A percentile compares a stretch with the other conserved stretches of the same genome.
Evolutionary conservation across 805 yeast species (phyloP).

Genomic region (Cyberlindnera americana): DNA sequence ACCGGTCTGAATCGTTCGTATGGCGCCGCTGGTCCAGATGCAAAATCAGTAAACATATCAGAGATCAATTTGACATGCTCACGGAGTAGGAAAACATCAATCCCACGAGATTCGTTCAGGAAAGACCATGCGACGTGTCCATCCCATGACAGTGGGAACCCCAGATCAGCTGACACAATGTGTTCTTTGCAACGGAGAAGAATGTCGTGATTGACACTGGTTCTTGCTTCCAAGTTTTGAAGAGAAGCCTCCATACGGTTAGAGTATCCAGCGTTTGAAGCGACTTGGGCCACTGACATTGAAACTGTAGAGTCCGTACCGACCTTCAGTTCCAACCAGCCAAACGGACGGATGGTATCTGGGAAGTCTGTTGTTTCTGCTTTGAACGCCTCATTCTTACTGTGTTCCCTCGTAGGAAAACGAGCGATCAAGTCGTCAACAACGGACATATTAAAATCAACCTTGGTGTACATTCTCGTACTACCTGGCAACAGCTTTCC

Average conservation of each 20-base stretch:
- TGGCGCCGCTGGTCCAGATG: conserved; percentile 63
- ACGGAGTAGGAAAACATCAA: conserved; percentile 63
- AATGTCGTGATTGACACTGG: conserved; percentile 88
- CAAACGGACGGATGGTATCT: conserved; percentile 64
- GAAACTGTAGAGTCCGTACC: conserved; percentile 48
- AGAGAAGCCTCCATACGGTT: conserved; percentile 46
- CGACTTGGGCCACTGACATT: conserved; percentile 46
- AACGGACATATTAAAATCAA: conserved; percentile 51
- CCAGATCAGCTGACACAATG: conserved; percentile 49
- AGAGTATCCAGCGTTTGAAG: conserved; percentile 54
- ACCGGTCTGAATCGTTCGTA: conserved; percentile 79
- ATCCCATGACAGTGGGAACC: conserved; percentile 82
- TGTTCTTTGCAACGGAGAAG: conserved; percentile 62
- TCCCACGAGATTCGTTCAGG: conserved; percentile 45
- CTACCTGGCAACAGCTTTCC: conserved; percentile 45
- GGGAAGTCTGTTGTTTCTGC: conserved; percentile 30
- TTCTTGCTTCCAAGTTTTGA: conserved; percentile 56
- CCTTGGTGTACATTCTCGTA: conserved; percentile 51
- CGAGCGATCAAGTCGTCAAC: conserved; percentile 66
- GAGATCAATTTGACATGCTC: conserved; percentile 76
- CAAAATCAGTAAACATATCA: conserved; percentile 74
- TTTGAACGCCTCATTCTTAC: conserved; percentile 59
- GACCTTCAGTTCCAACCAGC: conserved; percentile 82
- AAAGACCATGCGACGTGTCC: conserved; percentile 70
- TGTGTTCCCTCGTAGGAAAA: conserved; percentile 79